Evolutionary conservation across 768 basidiomycete genomes (phyloP).

Genomic region (Lepiota venenata): DNA sequence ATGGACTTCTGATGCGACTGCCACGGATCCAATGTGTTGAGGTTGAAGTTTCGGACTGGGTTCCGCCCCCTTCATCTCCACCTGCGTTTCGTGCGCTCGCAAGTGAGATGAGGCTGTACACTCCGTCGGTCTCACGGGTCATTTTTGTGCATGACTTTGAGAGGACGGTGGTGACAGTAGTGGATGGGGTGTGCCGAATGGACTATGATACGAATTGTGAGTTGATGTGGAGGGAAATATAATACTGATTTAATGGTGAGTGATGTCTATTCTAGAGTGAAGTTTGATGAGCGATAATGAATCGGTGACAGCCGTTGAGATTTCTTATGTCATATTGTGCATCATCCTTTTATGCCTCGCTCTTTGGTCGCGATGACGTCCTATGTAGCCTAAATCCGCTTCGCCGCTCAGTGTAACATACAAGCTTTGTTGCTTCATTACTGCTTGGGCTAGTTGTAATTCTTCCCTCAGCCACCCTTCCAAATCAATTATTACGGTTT

Average conservation of each 20-base stretch:
- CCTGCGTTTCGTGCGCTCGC: slow-evolving; percentile 56
- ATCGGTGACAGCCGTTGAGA: slow-evolving; percentile 10
- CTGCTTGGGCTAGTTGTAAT: not conserved
- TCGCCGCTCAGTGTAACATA: slow-evolving; percentile 9
- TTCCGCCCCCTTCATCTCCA: slow-evolving; percentile 48
- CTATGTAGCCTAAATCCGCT: slow-evolving; percentile 6
- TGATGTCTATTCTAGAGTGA: not conserved
- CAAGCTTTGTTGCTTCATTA: not conserved
- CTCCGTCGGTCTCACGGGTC: slow-evolving; percentile 44
- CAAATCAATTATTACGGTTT: not conserved
- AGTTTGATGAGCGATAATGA: slow-evolving; percentile 8
- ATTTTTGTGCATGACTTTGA: slow-evolving; percentile 67
- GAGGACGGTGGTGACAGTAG: slow-evolving; percentile 42
- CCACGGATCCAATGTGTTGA: slow-evolving; percentile 51
- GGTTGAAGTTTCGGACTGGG: slow-evolving; percentile 65
- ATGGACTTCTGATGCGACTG: slow-evolving; percentile 54
- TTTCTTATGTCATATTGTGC: slow-evolving; percentile 12
- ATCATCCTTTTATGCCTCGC: not conserved
- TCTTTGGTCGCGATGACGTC: not conserved
- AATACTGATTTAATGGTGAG: slow-evolving; percentile 13
- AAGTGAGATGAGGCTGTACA: slow-evolving; percentile 60
- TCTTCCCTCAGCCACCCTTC: not conserved
- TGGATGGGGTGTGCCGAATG: slow-evolving; percentile 32
- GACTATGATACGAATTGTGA: slow-evolving; percentile 27
- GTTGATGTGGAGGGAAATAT: slow-evolving; percentile 31